These are phyloP conservation scores for Ceratobasidium sp. DNA, from an alignment of 1,284 basidiomycete species.

Conservation along the genomic window DNA sequence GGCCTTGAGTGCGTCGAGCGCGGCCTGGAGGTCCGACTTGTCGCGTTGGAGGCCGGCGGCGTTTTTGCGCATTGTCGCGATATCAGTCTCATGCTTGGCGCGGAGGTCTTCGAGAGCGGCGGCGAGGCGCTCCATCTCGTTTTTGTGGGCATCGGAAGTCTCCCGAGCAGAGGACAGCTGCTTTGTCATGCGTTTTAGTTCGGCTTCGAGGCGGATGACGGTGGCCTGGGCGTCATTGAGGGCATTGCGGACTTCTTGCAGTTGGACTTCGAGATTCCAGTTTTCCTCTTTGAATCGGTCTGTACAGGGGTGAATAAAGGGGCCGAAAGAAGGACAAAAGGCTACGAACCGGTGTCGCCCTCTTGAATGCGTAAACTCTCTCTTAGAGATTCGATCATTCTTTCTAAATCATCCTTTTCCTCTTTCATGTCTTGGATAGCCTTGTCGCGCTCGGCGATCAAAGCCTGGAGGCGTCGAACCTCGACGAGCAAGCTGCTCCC, in stretches of 20 bases:
- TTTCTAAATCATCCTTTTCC: slow-evolving; percentile 84
- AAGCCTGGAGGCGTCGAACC: slow-evolving; percentile 85
- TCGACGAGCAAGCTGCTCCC: slow-evolving; percentile 90
- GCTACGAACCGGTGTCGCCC: slow-evolving; percentile 69
- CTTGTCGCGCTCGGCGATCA: slow-evolving; percentile 89
- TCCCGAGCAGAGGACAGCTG: slow-evolving; percentile 80
- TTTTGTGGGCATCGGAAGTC: slow-evolving; percentile 84
- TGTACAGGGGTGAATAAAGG: slow-evolving; percentile 47
- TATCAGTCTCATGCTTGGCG: slow-evolving; percentile 91
- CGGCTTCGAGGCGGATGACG: slow-evolving; percentile 77
- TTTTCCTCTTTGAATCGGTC: slow-evolving; percentile 96
- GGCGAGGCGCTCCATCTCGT: slow-evolving; percentile 81
- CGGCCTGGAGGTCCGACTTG: slow-evolving; percentile 88
- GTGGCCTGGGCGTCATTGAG: slow-evolving; percentile 73
- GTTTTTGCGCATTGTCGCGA: slow-evolving; percentile 88
- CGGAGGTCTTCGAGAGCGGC: slow-evolving; percentile 78
- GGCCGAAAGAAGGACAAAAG: slow-evolving; percentile 22
- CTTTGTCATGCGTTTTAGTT: slow-evolving; percentile 83
- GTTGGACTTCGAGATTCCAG: slow-evolving; percentile 95
- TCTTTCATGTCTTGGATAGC: slow-evolving; percentile 86
- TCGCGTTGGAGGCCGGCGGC: slow-evolving; percentile 90
- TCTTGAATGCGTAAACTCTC: slow-evolving; percentile 79
- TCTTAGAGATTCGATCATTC: slow-evolving; percentile 74
- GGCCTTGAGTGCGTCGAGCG: slow-evolving; percentile 77
- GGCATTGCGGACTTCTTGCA: slow-evolving; percentile 86